These are phyloP conservation scores for Alternaria burnsii DNA, from an alignment of 2,329 filamentous ascomycete genomes.

Conservation along the genomic window DNA sequence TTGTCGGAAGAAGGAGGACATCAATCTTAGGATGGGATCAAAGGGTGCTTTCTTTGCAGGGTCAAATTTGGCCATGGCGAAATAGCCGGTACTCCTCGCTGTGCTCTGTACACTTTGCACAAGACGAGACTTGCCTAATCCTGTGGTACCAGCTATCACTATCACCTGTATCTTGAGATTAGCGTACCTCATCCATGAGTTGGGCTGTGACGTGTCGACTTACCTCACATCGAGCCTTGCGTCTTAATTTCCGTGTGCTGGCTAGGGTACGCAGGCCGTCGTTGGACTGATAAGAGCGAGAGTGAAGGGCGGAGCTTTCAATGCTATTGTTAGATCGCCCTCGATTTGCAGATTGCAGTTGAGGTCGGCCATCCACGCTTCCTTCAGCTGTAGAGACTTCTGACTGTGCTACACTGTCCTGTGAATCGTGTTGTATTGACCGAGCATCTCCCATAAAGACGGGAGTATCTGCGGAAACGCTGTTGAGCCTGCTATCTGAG, in stretches of 20 bases:
- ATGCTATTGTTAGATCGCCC: conserved; percentile 44
- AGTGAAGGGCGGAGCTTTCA: conserved; percentile 36
- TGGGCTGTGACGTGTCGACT: not conserved
- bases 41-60: conserved; percentile 67
- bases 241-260: conserved; percentile 55
- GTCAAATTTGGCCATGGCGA: conserved; percentile 68
- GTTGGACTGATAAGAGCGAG: conserved; percentile 41
- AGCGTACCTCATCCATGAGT: not conserved
- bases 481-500: conserved; percentile 56
- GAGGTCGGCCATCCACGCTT: conserved; percentile 31
- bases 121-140: conserved; percentile 68
- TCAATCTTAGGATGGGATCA: conserved; percentile 67
- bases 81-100: conserved; percentile 67
- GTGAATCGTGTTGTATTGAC: conserved; percentile 37
- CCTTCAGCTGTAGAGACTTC: conserved; percentile 39
- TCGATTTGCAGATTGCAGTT: conserved; percentile 25
- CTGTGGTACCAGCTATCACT: conserved; percentile 64
- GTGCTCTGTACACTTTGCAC: conserved; percentile 65
- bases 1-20: conserved; percentile 69
- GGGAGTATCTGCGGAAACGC: conserved; percentile 35
- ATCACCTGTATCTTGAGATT: conserved; percentile 53
- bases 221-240: conserved; percentile 64
- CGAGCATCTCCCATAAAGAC: conserved; percentile 39
- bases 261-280: conserved; percentile 36
- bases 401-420: conserved; percentile 39